Evolutionary conservation across 805 yeast genomes (phyloP), one percentile per base, ranked within the genome.

Genomic region (Saccharomyces kudriavzevii): DNA sequence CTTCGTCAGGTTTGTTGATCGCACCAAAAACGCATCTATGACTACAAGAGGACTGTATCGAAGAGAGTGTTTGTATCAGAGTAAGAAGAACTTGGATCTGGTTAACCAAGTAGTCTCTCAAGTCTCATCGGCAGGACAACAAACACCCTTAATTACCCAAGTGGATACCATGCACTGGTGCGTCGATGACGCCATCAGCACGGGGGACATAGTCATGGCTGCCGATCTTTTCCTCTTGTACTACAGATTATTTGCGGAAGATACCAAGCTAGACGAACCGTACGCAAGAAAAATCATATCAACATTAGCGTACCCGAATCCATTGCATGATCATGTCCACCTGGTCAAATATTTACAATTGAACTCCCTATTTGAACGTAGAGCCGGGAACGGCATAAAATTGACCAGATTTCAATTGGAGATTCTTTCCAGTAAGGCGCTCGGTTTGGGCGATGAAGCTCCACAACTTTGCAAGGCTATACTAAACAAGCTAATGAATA

Each of bases 391-490:
- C 8, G 14, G 13, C 2, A 29, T 59, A 11, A 20, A 30, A 4
- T 28, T 65, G 9, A 53, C 59, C 0, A 49, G 53, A 14, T 49
- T 47, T 11, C 67, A 66, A 40, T 53, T 59, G 2, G 51, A 55
- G 2, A 40, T 58, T 11, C 31, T 67, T n/a, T 58, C 60, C 40
- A 54, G 57, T 28, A 65, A 65, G 45, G 65, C 67, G 2, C 40
- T 62, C 31, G 57, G 65, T 1, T 30, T 56, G 22, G 17, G 43
- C 10, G 56, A 55, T 14, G 45, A 54, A 9, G 26, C 49, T 1
- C 58, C 61, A 1, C 17, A 56, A 11, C 24, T 60, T 14, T 50
- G 57, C 4, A 64, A 67, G 48, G 45, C 47, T 10, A 50, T 57
- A 1, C 54, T 65, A 8, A 50, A 49, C 11, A 51, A 52, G 25